phyloP scores from a whole-genome alignment of 2,329 filamentous ascomycete genomes.

The Colletotrichum acutatum region DNA sequence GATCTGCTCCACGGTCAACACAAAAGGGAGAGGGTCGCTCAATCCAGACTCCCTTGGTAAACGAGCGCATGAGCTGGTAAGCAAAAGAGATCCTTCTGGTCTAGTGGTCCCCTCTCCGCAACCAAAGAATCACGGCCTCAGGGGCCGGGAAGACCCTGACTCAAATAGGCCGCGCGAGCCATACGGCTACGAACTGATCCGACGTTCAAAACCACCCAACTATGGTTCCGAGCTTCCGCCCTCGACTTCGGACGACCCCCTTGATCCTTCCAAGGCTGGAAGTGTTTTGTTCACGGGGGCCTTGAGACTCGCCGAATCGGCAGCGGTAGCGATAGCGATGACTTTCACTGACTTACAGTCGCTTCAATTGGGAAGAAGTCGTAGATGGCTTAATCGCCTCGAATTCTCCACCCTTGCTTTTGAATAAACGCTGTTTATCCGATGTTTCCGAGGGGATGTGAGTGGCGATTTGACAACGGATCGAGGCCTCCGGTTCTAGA shows the following conservation, averaged over 20 bases:
- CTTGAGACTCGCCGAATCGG: background rate
- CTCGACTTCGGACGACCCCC: background rate
- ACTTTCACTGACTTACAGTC: background rate
- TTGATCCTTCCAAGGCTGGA: background rate
- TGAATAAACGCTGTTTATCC: background rate
- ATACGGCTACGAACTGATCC: background rate
- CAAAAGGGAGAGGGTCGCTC: too few species aligned
- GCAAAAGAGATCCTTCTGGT: too few species aligned
- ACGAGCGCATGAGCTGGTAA: too few species aligned
- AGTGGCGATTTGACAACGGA: background rate
- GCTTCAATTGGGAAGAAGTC: background rate
- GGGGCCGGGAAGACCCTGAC: background rate
- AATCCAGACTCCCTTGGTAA: too few species aligned
- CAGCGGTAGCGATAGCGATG: background rate
- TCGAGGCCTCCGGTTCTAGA: background rate
- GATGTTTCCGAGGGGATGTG: background rate
- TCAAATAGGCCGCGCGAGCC: background rate
- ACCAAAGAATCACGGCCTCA: background rate
- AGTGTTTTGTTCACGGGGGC: background rate
- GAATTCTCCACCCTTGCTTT: background rate
- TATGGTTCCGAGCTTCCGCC: background rate
- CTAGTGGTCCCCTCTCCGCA: too few species aligned
- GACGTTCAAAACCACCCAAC: background rate
- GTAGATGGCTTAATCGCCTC: background rate
- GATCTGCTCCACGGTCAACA: too few species aligned